Conservation (phyloP, 352 stramenopile genomes). For the Thraustochytrium striatum region DNA sequence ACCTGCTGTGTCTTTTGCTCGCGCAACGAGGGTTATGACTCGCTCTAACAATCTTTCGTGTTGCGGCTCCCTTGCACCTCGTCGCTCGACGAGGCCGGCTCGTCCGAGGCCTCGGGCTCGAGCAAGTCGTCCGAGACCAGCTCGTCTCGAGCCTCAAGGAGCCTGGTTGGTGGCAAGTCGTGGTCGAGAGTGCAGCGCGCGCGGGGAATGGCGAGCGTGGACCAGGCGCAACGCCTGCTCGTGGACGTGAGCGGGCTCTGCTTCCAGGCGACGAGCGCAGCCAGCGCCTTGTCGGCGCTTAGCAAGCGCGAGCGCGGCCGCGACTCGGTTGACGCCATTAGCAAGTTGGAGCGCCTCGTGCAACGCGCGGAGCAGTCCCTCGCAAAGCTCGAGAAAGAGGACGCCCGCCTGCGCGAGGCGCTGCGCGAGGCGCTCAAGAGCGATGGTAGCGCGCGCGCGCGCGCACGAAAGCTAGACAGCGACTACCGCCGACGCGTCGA, state of each 20-base stretch:
- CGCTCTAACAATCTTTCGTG: too few relatives aligned
- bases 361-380: not conserved
- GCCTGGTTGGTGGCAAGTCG: too few relatives aligned
- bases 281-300: not conserved
- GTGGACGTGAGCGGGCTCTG: slow-evolving; percentile 6
- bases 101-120: too few relatives aligned
- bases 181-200: too few relatives aligned
- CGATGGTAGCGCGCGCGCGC: not conserved
- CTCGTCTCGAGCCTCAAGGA: too few relatives aligned
- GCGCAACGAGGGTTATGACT: too few relatives aligned
- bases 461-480: slow-evolving; percentile 9
- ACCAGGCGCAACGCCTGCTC: slow-evolving; percentile 6
- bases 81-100: too few relatives aligned
- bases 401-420: not conserved
- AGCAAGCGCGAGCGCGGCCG: not conserved
- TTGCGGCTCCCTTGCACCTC: too few relatives aligned
- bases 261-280: not conserved
- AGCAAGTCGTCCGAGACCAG: too few relatives aligned
- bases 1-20: too few relatives aligned
- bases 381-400: not conserved
- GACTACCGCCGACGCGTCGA: slow-evolving; percentile 5
- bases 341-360: not conserved
- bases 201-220: too few relatives aligned
- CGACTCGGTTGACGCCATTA: not conserved
- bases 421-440: not conserved